These are phyloP conservation scores for Fusarium praegraminearum DNA, from an alignment of 2,329 filamentous ascomycete species.

Conservation along the genomic window DNA sequence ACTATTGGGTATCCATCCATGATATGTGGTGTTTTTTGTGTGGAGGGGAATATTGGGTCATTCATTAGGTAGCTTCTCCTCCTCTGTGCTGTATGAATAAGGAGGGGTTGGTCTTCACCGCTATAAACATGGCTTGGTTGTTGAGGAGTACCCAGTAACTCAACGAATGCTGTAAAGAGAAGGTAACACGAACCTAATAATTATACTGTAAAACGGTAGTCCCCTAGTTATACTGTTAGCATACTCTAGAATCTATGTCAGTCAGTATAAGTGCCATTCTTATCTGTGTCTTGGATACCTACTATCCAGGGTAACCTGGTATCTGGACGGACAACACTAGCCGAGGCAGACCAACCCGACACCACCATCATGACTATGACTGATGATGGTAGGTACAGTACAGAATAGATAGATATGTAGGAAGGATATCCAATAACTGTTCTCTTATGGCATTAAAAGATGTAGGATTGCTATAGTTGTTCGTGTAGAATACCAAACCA, in stretches of 20 bases:
- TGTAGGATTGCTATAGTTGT: not conserved
- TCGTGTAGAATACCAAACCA: not conserved
- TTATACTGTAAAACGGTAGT: not conserved
- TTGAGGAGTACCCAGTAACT: not conserved
- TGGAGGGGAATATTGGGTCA: slow-evolving; percentile 31
- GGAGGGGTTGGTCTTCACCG: slow-evolving; percentile 30
- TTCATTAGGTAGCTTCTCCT: not conserved
- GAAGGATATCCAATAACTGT: not conserved
- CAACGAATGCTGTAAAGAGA: slow-evolving; percentile 8
- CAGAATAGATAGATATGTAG: not conserved
- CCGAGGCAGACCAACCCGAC: not conserved
- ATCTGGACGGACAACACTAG: not conserved
- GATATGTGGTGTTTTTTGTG: slow-evolving; percentile 28
- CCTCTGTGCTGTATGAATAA: not conserved
- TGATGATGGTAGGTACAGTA: not conserved
- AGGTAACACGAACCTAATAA: not conserved
- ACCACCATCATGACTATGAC: not conserved
- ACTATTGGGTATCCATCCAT: slow-evolving; percentile 4
- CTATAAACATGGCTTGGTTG: slow-evolving; percentile 3
- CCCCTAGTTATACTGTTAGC: not conserved
- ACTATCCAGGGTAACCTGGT: slow-evolving; percentile 9
- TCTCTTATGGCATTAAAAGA: not conserved
- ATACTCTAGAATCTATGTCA: not conserved
- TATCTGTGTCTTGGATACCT: not conserved
- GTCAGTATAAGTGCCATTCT: not conserved